These are phyloP conservation scores for Beta vulgaris DNA, from an alignment of 148 eudicot species.

Conservation along the genomic window DNA sequence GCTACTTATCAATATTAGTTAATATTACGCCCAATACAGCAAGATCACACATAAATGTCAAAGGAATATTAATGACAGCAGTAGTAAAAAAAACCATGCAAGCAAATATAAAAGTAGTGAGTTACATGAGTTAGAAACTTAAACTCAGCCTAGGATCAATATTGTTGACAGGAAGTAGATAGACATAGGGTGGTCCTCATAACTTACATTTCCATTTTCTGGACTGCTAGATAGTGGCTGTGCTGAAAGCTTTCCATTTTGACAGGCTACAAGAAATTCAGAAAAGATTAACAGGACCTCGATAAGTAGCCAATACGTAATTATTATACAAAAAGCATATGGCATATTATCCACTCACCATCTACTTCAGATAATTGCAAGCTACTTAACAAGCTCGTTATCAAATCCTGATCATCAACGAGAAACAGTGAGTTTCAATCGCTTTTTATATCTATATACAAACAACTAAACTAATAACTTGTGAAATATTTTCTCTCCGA, in stretches of 20 bases:
- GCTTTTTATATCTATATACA: not conserved
- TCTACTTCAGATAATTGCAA: slow-evolving; percentile 65
- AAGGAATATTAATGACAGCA: not conserved
- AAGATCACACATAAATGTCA: not conserved
- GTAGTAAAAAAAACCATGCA: not conserved
- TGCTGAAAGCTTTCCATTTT: slow-evolving; percentile 57
- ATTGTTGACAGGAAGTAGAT: not conserved
- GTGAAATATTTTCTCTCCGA: too few relatives aligned
- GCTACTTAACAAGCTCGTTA: slow-evolving; percentile 62
- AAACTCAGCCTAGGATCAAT: too few relatives aligned
- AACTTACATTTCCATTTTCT: slow-evolving; percentile 79
- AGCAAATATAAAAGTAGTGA: not conserved
- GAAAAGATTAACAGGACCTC: slow-evolving; percentile 13
- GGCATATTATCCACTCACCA: slow-evolving; percentile 48
- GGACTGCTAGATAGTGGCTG: slow-evolving; percentile 43
- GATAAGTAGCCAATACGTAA: not conserved
- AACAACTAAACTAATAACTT: too few relatives aligned
- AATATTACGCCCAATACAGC: not conserved
- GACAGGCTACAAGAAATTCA: slow-evolving; percentile 48
- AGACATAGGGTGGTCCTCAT: not conserved
- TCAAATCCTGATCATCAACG: slow-evolving; percentile 59
- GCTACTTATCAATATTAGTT: slow-evolving; percentile 1
- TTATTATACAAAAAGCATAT: not conserved
- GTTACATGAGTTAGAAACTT: not conserved
- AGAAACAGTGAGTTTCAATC: not conserved